Percentiles rank a stretch among this genome's conserved stretches.
Conservation (phyloP, 257 asterid genomes). For the Echium plantagineum region DNA sequence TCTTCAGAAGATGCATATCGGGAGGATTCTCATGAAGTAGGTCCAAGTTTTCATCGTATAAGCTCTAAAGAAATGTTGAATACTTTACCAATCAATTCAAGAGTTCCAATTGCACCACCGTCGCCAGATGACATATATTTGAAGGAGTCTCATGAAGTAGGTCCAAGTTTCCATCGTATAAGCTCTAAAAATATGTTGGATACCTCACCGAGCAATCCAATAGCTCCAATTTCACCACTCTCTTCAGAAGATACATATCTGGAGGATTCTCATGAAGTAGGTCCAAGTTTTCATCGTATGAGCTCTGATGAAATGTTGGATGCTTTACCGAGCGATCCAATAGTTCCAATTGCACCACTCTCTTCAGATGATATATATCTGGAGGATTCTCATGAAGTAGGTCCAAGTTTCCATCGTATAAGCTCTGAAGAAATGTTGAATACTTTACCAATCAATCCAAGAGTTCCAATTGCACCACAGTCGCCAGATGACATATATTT, state of each 20-base stretch:
- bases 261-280: neutral
- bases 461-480: no score
- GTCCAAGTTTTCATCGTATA: conserved; percentile 20
- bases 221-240: neutral
- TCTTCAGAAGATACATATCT: neutral
- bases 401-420: conserved; percentile 20
- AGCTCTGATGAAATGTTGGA: neutral
- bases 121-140: conserved; percentile 27
- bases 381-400: conserved; percentile 20
- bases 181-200: neutral
- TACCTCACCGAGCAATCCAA: conserved; percentile 4
- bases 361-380: neutral
- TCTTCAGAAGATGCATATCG: neutral
- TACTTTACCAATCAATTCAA: conserved; percentile 15
- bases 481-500: no score
- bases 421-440: conserved; percentile 33
- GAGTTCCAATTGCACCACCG: neutral
- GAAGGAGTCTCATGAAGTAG: neutral
- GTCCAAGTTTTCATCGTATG: neutral
- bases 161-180: neutral
- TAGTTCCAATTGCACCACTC: no score
- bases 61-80: conserved; percentile 32
- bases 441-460: conserved; percentile 14
- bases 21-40: conserved; percentile 20
- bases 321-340: no score